Conservation (phyloP, 148 eudicot genomes). For the Fagopyrum homotropicum region DNA sequence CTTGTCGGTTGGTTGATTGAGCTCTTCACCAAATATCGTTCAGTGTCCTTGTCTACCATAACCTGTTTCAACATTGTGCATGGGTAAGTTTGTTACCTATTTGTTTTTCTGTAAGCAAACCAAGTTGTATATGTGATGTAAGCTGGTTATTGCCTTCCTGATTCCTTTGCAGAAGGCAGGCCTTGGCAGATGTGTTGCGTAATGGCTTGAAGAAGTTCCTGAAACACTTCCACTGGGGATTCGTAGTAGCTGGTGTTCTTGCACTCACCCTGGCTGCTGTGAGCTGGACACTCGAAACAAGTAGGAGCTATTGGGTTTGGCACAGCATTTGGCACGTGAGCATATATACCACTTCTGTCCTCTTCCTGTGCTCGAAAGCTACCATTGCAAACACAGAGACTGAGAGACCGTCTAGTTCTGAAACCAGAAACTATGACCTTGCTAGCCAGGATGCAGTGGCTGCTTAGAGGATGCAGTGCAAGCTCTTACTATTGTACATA, state of each 20-base stretch:
- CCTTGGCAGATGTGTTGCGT: constrained; percentile 32
- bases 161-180: constrained; percentile 49
- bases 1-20: constrained; percentile 80
- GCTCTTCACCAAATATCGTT: constrained; percentile 42
- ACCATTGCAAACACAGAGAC: constrained; percentile 23
- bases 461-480: constrained; percentile 5
- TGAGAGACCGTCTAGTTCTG: constrained; percentile 16
- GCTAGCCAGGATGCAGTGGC: constrained; percentile 63
- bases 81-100: constrained; percentile 32
- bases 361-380: constrained; percentile 81
- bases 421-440: constrained; percentile 42
- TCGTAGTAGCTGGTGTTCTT: constrained; percentile 51
- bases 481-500: too few species aligned
- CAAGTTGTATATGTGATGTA: not conserved
- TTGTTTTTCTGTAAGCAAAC: too few species aligned
- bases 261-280: constrained; percentile 68
- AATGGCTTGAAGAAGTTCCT: constrained; percentile 36
- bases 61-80: constrained; percentile 30
- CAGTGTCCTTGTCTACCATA: constrained; percentile 38
- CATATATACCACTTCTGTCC: constrained; percentile 73
- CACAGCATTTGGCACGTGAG: constrained; percentile 95
- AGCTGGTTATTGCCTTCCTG: not conserved
- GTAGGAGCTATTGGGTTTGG: constrained; percentile 84
- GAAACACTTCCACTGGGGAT: constrained; percentile 68
- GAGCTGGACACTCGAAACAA: constrained; percentile 79